Conservation (phyloP, 164 flowering plant genomes). For the Tetrastigma voinierianum region DNA sequence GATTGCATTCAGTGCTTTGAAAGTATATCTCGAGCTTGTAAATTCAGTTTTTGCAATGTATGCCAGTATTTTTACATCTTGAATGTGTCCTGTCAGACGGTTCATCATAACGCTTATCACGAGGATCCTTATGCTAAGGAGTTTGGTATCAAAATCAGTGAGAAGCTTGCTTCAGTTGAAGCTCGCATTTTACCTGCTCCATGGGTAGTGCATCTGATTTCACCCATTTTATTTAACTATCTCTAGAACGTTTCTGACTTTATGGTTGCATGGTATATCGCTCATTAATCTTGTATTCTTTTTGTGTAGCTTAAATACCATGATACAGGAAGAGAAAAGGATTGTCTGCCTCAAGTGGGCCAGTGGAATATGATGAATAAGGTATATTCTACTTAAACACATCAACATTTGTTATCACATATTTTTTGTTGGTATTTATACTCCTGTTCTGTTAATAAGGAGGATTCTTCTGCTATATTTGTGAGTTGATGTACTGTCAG, state of each 20-base stretch:
- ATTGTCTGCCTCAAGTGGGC: slow-evolving; percentile 89
- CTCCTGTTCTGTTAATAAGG: no score
- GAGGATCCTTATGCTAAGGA: slow-evolving; percentile 84
- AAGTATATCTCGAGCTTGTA: no score
- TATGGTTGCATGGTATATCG: no score
- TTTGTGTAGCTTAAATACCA: slow-evolving; percentile 85
- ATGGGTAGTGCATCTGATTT: slow-evolving; percentile 46
- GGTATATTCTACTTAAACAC: slow-evolving; percentile 26
- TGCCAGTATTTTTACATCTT: background rate
- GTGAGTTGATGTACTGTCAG: no score
- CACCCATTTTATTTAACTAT: no score
- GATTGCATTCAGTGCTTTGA: no score
- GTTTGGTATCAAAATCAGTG: slow-evolving; percentile 90
- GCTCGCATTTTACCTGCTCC: slow-evolving; percentile 96
- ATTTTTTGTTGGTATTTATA: no score
- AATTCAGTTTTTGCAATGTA: no score
- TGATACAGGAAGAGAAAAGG: slow-evolving; percentile 85
- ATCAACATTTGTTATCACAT: background rate
- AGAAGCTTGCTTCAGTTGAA: slow-evolving; percentile 82
- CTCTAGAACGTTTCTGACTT: no score
- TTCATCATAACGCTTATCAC: slow-evolving; percentile 76
- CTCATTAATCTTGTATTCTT: no score
- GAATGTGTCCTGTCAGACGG: slow-evolving; percentile 51
- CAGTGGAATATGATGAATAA: slow-evolving; percentile 98
- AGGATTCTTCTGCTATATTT: no score